A percentile compares a stretch with the other conserved stretches of the same genome.
These are phyloP conservation scores for Fraxinus velutina DNA, from an alignment of 305 asterid species.

Conservation along the genomic window DNA sequence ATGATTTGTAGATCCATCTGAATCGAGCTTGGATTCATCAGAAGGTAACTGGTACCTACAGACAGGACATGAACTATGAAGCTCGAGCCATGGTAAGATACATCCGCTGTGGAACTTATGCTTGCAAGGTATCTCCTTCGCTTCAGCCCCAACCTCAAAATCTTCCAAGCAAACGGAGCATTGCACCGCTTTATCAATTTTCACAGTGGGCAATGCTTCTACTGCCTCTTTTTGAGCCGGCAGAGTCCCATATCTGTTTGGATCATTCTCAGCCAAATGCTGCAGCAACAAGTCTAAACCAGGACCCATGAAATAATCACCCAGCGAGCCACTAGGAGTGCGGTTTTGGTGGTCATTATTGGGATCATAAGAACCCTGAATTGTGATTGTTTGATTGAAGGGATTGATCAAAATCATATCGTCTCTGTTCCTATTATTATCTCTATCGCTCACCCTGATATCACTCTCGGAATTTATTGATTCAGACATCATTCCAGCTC, in stretches of 20 bases:
- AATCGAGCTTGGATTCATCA: conserved; percentile 55
- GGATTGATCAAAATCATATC: conserved; percentile 65
- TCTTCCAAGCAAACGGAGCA: conserved; percentile 85
- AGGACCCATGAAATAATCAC: conserved; percentile 75
- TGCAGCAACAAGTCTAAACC: conserved; percentile 71
- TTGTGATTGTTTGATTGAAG: conserved; percentile 54
- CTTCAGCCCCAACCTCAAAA: conserved; percentile 54
- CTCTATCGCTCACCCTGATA: conserved; percentile 20
- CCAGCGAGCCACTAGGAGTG: conserved; percentile 52
- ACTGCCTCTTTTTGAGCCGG: conserved; percentile 78
- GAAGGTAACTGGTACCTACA: conserved; percentile 71
- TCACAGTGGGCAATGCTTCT: conserved; percentile 57
- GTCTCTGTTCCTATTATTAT: conserved; percentile 34
- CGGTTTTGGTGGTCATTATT: conserved; percentile 36
- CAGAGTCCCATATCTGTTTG: conserved; percentile 72
- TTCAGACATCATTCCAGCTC: conserved; percentile 47
- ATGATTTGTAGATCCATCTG: conserved; percentile 29
- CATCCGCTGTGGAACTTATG: conserved; percentile 69
- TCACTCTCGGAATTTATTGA: conserved; percentile 32
- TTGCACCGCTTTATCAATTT: conserved; percentile 41
- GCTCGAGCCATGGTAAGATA: conserved; percentile 83
- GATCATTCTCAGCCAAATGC: conserved; percentile 78
- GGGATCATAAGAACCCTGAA: conserved; percentile 48
- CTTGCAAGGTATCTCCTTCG: conserved; percentile 78
- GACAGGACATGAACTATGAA: conserved; percentile 83